phyloP scores from a whole-genome alignment of 2,329 filamentous ascomycete species.

The Ceratocystis cubensis region DNA sequence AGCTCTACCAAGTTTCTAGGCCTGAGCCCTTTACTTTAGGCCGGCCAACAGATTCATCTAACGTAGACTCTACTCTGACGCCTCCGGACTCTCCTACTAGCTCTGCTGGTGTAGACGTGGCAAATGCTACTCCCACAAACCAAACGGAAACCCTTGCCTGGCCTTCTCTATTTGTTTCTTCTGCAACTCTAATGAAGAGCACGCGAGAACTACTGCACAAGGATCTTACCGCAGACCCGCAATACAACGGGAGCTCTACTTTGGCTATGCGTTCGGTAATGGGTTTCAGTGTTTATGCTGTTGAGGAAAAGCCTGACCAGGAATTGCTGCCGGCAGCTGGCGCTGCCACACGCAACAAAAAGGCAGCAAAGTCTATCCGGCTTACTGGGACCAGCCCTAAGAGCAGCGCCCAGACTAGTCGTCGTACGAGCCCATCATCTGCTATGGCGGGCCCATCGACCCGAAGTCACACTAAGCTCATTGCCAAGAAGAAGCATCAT shows the following conservation, averaged over 20 bases:
- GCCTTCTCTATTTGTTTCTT: conserved; percentile 16
- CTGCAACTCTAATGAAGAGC: conserved; percentile 19
- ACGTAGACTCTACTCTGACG: conserved; percentile 27
- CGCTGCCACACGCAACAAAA: not conserved
- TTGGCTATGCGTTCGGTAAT: conserved; percentile 55
- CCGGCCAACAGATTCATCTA: conserved; percentile 2
- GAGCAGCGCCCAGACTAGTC: conserved; percentile 35
- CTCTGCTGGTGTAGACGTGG: conserved; percentile 24
- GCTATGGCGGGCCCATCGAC: conserved; percentile 48
- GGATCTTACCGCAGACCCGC: conserved; percentile 60
- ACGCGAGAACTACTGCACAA: conserved; percentile 23
- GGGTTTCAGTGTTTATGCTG: conserved; percentile 63
- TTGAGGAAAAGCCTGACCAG: conserved; percentile 49
- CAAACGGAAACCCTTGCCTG: not conserved
- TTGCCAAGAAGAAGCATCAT: conserved; percentile 54
- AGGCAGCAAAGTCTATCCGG: not conserved
- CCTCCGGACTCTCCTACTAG: conserved; percentile 33
- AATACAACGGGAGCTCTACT: conserved; percentile 63
- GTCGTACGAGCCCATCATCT: conserved; percentile 46
- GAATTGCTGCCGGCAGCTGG: conserved; percentile 8
- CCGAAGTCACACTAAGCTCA: conserved; percentile 57
- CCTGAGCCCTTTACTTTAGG: conserved; percentile 30
- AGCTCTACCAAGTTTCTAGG: conserved; percentile 54
- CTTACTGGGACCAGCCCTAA: conserved; percentile 13
- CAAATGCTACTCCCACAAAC: conserved; percentile 30